These are phyloP conservation scores for Ceratocystis eucalypticola DNA, from an alignment of 2,329 filamentous ascomycete genomes.

Conservation along the genomic window DNA sequence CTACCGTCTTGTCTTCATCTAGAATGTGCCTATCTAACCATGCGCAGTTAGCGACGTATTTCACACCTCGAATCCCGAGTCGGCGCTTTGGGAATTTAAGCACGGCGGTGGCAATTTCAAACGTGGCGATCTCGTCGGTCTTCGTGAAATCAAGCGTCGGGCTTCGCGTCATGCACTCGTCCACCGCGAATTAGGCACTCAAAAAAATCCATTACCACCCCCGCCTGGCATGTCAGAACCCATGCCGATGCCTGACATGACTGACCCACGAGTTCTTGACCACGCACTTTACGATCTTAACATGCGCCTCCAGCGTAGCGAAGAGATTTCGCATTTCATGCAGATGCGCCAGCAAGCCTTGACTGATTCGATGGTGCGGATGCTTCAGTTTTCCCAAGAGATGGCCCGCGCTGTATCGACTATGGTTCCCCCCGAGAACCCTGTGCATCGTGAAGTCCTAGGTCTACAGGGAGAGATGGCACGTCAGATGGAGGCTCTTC, in stretches of 20 bases:
- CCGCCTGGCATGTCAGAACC: conserved; percentile 68
- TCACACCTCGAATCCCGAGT: conserved; percentile 84
- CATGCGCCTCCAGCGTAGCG: conserved; percentile 60
- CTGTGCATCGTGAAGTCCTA: conserved; percentile 63
- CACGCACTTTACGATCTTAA: conserved; percentile 72
- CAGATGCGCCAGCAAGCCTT: conserved; percentile 69
- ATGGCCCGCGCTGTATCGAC: conserved; percentile 62
- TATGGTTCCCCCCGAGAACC: conserved; percentile 61
- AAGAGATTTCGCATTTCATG: conserved; percentile 69
- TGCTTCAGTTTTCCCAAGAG: conserved; percentile 68
- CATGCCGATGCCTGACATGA: conserved; percentile 48
- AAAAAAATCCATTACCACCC: conserved; percentile 27
- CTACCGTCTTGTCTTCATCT: not conserved
- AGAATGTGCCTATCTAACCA: conserved; percentile 5
- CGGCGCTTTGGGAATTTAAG: conserved; percentile 96
- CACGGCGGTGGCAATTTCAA: conserved; percentile 97
- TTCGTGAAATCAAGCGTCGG: conserved; percentile 89
- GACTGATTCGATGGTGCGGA: conserved; percentile 62
- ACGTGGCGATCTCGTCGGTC: conserved; percentile 75
- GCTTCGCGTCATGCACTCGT: conserved; percentile 88
- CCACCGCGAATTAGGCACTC: conserved; percentile 79
- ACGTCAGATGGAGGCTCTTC: conserved; percentile 44
- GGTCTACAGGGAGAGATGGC: conserved; percentile 46
- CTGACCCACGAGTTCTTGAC: conserved; percentile 64
- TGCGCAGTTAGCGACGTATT: conserved; percentile 87